Conservation (phyloP, 768 basidiomycete genomes). For the Kwoniella dejecticola region DNA sequence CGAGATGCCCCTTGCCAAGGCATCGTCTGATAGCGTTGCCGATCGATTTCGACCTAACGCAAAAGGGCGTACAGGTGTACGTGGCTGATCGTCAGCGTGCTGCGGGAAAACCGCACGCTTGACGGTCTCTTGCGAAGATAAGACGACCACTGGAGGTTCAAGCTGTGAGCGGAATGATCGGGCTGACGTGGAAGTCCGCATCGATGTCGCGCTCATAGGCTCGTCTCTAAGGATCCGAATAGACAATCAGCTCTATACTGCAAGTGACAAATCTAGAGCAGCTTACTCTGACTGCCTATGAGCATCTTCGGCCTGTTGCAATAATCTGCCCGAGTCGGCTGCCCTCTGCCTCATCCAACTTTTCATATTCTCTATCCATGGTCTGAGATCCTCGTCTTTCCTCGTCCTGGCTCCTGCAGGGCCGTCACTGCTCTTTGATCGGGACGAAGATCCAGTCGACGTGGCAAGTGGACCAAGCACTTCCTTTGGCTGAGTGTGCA, state of each 20-base stretch:
- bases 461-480: constrained; percentile 45
- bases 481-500: constrained; percentile 38
- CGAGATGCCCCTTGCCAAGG: constrained; percentile 12
- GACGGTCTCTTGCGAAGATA: constrained; percentile 37
- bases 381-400: constrained; percentile 63
- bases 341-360: constrained; percentile 67
- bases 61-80: constrained; percentile 12
- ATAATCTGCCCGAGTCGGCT: constrained; percentile 39
- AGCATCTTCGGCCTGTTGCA: constrained; percentile 29
- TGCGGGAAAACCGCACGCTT: constrained; percentile 13
- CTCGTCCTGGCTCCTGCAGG: neutral
- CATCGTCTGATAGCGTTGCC: constrained; percentile 27
- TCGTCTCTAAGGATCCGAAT: constrained; percentile 17
- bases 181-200: constrained; percentile 5
- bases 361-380: constrained; percentile 73
- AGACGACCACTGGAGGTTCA: constrained; percentile 13
- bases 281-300: constrained; percentile 38
- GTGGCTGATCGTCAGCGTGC: constrained; percentile 19
- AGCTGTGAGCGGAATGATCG: constrained; percentile 9
- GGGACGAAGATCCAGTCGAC: constrained; percentile 8
- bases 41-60: constrained; percentile 21
- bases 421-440: constrained; percentile 11
- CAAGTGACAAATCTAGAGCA: constrained; percentile 1
- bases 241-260: neutral
- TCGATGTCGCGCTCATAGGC: constrained; percentile 23